Evolutionary conservation across 768 basidiomycete species (phyloP), one percentile per base, ranked within the genome.

Genomic region (Porpolomopsis calyptriformis): DNA sequence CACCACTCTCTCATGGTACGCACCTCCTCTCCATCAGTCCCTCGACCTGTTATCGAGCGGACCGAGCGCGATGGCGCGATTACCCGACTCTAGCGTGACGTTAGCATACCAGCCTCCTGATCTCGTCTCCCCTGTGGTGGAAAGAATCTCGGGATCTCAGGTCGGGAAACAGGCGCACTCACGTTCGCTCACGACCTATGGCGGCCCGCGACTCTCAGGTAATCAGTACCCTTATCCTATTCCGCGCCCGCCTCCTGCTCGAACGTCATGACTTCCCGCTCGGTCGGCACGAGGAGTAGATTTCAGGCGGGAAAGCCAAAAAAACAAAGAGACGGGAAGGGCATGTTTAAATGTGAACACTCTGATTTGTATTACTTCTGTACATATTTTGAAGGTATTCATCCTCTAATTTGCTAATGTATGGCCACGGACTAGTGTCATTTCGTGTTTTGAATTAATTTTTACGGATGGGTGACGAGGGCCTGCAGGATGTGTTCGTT

Each of bases 41-140:
- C 14, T 45, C 33, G 44, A 45, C 35, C 44, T 45, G 11, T 31
- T 45, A 11, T 45, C 44, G n/a, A 37, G 44, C 22, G 44, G 35
- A n/a, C 26, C 43, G 27, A 31, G 43, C 43, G 16, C 14, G 31
- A 43, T 34, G 27, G 23, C 40, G 40, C 22, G 40, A 41, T 25
- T 27, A 24, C 40, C 40, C 12, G 40, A 25, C 14, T 41, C 40
- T 8, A 41, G 14, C 25, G 22, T 14, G 3, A 41, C 40, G 3
- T 27, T 41, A 6, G 40, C 23, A 4, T 41, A 24, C 40, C 38
- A 39, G 38, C 40, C 23, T 6, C 40, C 29, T 14, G 29, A 31
- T 7, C 14, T 7, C 14, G 14, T 31, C 14, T 31, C 29, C 29
- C n/a, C n/a, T n/a, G n/a, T n/a, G n/a, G n/a, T n/a, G n/a, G n/a